phyloP scores from a whole-genome alignment of 139 green algal species.

The Chlamydomonas schloesseri region DNA sequence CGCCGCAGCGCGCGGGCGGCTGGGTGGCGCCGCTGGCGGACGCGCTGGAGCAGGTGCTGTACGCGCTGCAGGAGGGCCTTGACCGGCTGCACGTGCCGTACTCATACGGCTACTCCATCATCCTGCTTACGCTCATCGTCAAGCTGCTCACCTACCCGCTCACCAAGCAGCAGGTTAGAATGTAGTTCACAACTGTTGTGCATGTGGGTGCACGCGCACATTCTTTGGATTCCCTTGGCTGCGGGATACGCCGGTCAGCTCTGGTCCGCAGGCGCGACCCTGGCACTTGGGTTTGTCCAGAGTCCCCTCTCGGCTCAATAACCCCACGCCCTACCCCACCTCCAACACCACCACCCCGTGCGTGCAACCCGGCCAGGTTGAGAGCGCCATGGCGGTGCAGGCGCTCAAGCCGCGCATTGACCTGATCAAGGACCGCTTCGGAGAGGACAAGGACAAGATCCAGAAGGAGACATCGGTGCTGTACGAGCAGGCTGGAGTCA shows the following conservation, averaged over 20 bases:
- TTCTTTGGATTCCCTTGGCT: too few species aligned
- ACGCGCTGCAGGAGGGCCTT: conserved; percentile 60
- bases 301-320: neutral
- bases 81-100: conserved; percentile 79
- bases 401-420: conserved; percentile 91
- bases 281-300: too few species aligned
- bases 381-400: conserved; percentile 84
- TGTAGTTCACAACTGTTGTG: neutral
- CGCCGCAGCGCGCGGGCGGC: conserved; percentile 50
- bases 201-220: too few species aligned
- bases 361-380: conserved; percentile 74
- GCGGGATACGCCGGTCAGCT: too few species aligned
- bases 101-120: conserved; percentile 86
- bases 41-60: conserved; percentile 65
- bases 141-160: conserved; percentile 79
- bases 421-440: conserved; percentile 91
- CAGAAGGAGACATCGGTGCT: conserved; percentile 84
- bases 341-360: too few species aligned
- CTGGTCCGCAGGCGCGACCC: too few species aligned
- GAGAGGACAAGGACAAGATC: conserved; percentile 88
- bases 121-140: conserved; percentile 80
- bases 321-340: too few species aligned
- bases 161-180: conserved; percentile 78
- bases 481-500: conserved; percentile 91
- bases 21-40: conserved; percentile 72